Evolutionary conservation across 345 rosid species (phyloP).

Genomic region (Sisymbrium altissimum): DNA sequence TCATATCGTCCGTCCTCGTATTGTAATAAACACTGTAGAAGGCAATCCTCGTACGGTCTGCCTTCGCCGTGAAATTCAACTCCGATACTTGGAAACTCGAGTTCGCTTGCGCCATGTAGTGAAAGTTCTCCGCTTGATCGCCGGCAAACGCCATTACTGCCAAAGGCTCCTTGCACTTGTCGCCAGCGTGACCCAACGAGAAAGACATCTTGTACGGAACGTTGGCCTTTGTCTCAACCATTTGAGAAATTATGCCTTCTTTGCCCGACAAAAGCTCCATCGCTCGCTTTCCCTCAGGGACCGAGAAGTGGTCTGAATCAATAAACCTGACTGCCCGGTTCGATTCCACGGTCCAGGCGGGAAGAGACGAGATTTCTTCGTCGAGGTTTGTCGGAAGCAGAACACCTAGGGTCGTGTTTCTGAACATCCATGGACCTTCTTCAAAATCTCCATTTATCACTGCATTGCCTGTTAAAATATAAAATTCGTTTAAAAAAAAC

Average conservation of each 20-base stretch:
- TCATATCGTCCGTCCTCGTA: slow-evolving; percentile 86
- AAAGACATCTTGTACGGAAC: slow-evolving; percentile 56
- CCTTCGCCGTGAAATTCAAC: slow-evolving; percentile 81
- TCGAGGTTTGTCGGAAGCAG: slow-evolving; percentile 86
- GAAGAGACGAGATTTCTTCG: slow-evolving; percentile 72
- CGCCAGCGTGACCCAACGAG: slow-evolving; percentile 75
- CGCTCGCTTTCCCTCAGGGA: slow-evolving; percentile 85
- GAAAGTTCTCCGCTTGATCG: slow-evolving; percentile 80
- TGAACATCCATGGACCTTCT: slow-evolving; percentile 93
- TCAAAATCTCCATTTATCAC: slow-evolving; percentile 83
- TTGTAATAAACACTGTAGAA: slow-evolving; percentile 89
- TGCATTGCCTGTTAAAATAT: slow-evolving; percentile 56
- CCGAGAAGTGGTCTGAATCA: slow-evolving; percentile 73
- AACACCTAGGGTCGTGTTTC: slow-evolving; percentile 75
- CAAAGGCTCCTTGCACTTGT: slow-evolving; percentile 84
- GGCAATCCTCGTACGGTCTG: slow-evolving; percentile 77
- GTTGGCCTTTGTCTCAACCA: slow-evolving; percentile 68
- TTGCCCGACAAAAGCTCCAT: slow-evolving; percentile 84
- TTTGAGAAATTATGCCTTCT: slow-evolving; percentile 92
- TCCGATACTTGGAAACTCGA: slow-evolving; percentile 52
- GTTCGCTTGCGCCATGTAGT: slow-evolving; percentile 64
- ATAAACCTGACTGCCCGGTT: slow-evolving; percentile 85
- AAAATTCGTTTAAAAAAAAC: no score
- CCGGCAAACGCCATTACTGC: slow-evolving; percentile 92
- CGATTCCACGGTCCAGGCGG: slow-evolving; percentile 93